Conservation (phyloP, 768 basidiomycete genomes). For the Suillus clintonianus region DNA sequence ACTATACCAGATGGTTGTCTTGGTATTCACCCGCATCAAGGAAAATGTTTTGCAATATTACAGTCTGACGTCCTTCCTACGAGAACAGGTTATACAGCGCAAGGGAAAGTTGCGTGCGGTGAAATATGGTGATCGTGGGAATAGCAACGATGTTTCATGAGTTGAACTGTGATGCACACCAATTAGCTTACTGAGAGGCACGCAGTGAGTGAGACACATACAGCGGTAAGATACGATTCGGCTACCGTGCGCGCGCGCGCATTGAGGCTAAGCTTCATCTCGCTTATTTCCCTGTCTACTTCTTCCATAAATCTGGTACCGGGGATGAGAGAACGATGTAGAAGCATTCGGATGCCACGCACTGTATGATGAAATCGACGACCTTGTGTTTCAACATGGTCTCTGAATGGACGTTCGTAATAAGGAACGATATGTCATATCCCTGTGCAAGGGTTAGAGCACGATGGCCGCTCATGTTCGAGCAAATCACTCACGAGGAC, state of each 20-base stretch:
- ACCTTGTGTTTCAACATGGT: conserved; percentile 99
- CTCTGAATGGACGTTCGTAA: conserved; percentile 95
- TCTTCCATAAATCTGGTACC: conserved; percentile 91
- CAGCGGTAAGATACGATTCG: conserved; percentile 92
- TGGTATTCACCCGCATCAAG: neutral
- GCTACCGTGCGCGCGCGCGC: conserved; percentile 96
- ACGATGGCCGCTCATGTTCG: conserved; percentile 10
- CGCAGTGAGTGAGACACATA: conserved; percentile 39
- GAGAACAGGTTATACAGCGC: neutral
- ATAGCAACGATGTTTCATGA: conserved; percentile 14
- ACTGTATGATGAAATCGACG: conserved; percentile 99
- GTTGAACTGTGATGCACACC: conserved; percentile 19
- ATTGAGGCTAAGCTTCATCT: conserved; percentile 97
- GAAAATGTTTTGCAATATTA: neutral
- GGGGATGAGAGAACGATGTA: conserved; percentile 2
- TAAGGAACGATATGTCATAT: conserved; percentile 97
- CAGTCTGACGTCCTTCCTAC: neutral
- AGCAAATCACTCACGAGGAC: conserved; percentile 60
- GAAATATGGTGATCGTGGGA: neutral
- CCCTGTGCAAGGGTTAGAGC: conserved; percentile 55
- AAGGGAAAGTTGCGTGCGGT: too few species aligned
- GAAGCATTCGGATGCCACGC: conserved; percentile 29
- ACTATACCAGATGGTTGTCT: neutral
- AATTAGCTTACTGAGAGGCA: neutral
- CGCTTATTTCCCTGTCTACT: conserved; percentile 98